phyloP scores from a whole-genome alignment of 371 early-diverging fungal species.

The Sporodiniella umbellata region DNA sequence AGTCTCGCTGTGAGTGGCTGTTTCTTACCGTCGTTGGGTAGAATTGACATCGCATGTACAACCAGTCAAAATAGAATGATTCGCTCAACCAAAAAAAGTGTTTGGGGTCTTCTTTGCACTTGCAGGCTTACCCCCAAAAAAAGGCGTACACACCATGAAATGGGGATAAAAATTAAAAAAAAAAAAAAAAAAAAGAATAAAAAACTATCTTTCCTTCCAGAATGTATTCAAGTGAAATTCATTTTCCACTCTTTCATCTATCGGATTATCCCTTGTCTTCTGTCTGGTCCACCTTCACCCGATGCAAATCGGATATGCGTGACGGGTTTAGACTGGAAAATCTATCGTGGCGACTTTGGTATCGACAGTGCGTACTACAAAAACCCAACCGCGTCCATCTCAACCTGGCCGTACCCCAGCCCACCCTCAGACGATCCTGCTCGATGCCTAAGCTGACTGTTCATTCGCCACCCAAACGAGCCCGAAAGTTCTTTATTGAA shows the following conservation, averaged over 20 bases:
- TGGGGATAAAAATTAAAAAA: neutral
- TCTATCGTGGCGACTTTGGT: slow-evolving; percentile 29
- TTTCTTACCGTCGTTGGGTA: too few species aligned
- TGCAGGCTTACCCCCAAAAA: neutral
- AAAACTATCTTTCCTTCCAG: neutral
- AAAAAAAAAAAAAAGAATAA: neutral
- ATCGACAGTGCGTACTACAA: slow-evolving; percentile 19
- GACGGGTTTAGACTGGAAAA: slow-evolving; percentile 29
- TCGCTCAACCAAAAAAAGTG: neutral
- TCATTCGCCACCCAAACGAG: neutral
- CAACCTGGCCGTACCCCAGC: too few species aligned
- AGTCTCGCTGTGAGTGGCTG: too few species aligned
- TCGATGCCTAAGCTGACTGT: slow-evolving; percentile 11
- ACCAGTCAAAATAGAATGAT: too few species aligned
- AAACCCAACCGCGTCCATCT: neutral
- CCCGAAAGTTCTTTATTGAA: slow-evolving; percentile 13
- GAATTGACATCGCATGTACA: too few species aligned
- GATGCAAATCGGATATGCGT: slow-evolving; percentile 15
- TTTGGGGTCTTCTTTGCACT: neutral
- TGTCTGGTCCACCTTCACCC: slow-evolving; percentile 19
- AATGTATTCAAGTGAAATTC: slow-evolving; percentile 14
- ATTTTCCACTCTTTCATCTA: slow-evolving; percentile 15
- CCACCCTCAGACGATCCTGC: slow-evolving; percentile 5
- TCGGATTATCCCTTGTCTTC: slow-evolving; percentile 15
- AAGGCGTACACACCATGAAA: neutral